Base-by-base conservation (phyloP, 2,329 filamentous ascomycete species). In the Apiospora phragmitis region DNA sequence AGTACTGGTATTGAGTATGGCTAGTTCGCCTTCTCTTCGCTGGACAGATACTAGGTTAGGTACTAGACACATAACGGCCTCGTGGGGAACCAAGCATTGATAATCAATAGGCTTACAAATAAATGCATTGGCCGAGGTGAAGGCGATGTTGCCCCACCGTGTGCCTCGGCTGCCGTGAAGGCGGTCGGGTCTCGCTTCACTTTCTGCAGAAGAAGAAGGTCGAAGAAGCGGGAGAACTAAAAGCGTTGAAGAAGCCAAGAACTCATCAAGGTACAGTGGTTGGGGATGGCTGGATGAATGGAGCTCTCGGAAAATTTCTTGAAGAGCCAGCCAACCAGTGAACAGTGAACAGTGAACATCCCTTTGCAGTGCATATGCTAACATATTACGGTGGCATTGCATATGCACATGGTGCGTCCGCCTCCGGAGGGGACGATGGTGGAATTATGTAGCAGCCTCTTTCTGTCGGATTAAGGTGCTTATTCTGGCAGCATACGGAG, bases 121-220 rank as follows among this genome's bases (percentile, higher is more conserved):
- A n/a, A n/a, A n/a, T 59, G 55, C 55, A 38, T 62, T 12, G 55
- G 12, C 55, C 55, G 55, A 62, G 55, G 55, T 62, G 32, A 32
- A 62, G 55, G 55, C 38, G 55, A 38, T 14, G 55, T n/a, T n/a
- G 55, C 55, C 55, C 55, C 55, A 62, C 55, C 32, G 35, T 12
- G 55, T 62, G 55, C 55, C 55, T 62, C 55, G 55, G 55, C 55
- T 62, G 55, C 38, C 32, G 55, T 38, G 32, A 38, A n/a, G 55
- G 51, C 7, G 51, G 38, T 26, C 47, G 47, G 26, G 14, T 62
- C 18, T 62, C 55, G 55, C 55, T 62, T 62, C 29, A 12, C 51
- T 59, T 7, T 59, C 16, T 51, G 12, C 5, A 24, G 47, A 9
- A 49, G 43, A 45, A 21, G 18, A 2, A n/a, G n/a, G n/a, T 14